A percentile compares a stretch with the other conserved stretches of the same genome.
These are phyloP conservation scores for Glycyrrhiza uralensis DNA, from an alignment of 306 rosid genomes.

Conservation along the genomic window DNA sequence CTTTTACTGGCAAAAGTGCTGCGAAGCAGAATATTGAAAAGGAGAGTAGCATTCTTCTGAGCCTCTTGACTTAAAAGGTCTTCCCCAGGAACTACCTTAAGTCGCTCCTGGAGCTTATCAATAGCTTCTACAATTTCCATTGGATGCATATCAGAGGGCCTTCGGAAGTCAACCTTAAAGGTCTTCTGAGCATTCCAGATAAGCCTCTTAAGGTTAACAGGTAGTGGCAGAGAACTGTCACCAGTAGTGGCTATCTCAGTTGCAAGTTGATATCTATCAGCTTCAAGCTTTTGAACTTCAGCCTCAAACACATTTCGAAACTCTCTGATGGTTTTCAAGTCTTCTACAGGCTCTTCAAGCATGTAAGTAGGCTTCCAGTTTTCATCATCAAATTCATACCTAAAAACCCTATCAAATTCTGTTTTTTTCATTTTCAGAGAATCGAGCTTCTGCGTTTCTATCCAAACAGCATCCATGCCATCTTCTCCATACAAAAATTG, in stretches of 20 bases:
- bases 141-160: conserved; percentile 98
- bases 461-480: conserved; percentile 99
- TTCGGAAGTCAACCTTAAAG: conserved; percentile 86
- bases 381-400: conserved; percentile 86
- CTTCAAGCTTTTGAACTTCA: conserved; percentile 86
- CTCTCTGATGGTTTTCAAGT: conserved; percentile 92
- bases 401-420: conserved; percentile 79
- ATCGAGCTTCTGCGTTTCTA: conserved; percentile 93
- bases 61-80: conserved; percentile 91
- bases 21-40: conserved; percentile 88
- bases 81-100: conserved; percentile 96
- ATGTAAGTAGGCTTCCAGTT: conserved; percentile 95
- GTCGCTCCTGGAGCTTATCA: conserved; percentile 96
- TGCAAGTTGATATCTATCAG: conserved; percentile 81
- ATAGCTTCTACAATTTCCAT: conserved; percentile 99
- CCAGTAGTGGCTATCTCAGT: conserved; percentile 85
- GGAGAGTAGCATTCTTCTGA: conserved; percentile 92
- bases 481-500: conserved; percentile 98
- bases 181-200: conserved; percentile 98
- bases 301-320: conserved; percentile 97
- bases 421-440: conserved; percentile 86
- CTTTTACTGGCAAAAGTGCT: conserved; percentile 96
- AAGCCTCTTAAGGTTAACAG: conserved; percentile 95
- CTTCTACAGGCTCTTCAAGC: conserved; percentile 94
- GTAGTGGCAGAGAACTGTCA: conserved; percentile 86